These are phyloP conservation scores for Colletotrichum somersetense DNA, from an alignment of 2,329 filamentous ascomycete species.

Conservation along the genomic window DNA sequence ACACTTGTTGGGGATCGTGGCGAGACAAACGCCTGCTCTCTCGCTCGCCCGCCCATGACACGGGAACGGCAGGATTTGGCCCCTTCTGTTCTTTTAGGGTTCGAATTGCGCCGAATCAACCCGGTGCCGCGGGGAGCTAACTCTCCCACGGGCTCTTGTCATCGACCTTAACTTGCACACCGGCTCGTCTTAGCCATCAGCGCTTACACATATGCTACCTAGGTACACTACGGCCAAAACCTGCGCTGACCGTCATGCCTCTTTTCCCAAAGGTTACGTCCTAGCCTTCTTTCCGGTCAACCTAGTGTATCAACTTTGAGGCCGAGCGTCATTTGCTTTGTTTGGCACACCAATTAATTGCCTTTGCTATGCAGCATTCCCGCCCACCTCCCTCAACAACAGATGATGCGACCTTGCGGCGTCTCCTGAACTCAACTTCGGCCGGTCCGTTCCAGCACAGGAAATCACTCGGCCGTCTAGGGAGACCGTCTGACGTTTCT, in stretches of 20 bases:
- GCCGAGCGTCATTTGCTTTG: constrained; percentile 8
- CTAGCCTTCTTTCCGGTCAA: constrained; percentile 31
- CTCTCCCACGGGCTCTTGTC: constrained; percentile 24
- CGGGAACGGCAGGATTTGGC: constrained; percentile 10
- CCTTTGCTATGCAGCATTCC: constrained; percentile 21
- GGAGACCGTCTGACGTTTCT: constrained; percentile 18
- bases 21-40: constrained; percentile 1
- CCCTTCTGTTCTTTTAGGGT: constrained; percentile 1
- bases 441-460: constrained; percentile 22
- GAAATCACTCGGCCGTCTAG: constrained; percentile 16
- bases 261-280: neutral
- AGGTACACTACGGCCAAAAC: constrained; percentile 6
- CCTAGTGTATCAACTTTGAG: constrained; percentile 24
- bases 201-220: constrained; percentile 23
- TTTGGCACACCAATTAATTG: constrained; percentile 6
- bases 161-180: constrained; percentile 18
- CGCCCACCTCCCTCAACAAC: constrained; percentile 30
- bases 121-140: constrained; percentile 27
- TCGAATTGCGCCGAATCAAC: constrained; percentile 28
- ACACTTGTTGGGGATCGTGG: neutral
- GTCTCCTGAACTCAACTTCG: constrained; percentile 29
- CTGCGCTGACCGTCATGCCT: neutral
- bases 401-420: constrained; percentile 28
- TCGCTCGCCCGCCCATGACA: neutral
- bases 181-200: constrained; percentile 20